These are phyloP conservation scores for Actinomortierella ambigua DNA, from an alignment of 371 early-diverging fungal genomes.

Conservation along the genomic window DNA sequence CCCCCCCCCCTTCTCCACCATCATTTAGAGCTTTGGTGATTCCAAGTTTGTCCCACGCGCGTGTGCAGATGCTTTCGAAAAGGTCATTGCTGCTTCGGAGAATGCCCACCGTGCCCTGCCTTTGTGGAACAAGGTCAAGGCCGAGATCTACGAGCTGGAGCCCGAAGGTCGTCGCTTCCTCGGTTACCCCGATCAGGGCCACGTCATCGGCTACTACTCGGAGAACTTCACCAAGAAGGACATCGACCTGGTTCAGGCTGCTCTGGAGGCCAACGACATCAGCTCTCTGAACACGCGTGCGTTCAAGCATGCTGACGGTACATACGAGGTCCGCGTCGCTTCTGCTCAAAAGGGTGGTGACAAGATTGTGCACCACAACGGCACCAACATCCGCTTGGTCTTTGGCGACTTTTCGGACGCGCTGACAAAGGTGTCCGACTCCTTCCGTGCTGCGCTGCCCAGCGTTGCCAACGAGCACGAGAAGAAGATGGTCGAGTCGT, in stretches of 20 bases:
- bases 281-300: constrained; percentile 51
- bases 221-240: constrained; percentile 56
- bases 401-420: constrained; percentile 55
- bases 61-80: constrained; percentile 38
- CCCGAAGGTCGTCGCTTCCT: constrained; percentile 51
- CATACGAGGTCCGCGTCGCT: constrained; percentile 48
- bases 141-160: constrained; percentile 49
- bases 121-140: constrained; percentile 42
- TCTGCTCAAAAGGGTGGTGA: constrained; percentile 29
- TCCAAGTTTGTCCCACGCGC: constrained; percentile 67
- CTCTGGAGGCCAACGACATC: constrained; percentile 49
- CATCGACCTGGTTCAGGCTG: constrained; percentile 53
- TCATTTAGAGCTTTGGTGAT: constrained; percentile 71
- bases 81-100: constrained; percentile 46
- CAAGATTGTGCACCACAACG: constrained; percentile 38
- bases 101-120: constrained; percentile 29
- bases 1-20: too few species aligned
- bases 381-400: constrained; percentile 45
- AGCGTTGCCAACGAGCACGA: constrained; percentile 61
- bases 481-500: constrained; percentile 56
- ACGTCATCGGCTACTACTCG: constrained; percentile 62
- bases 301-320: constrained; percentile 48
- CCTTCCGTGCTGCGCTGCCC: constrained; percentile 50
- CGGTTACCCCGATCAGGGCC: constrained; percentile 67
- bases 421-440: constrained; percentile 53